A percentile compares a stretch with the other conserved stretches of the same genome.
Conservation (phyloP, 805 yeast genomes). For the Wickerhamomyces silvicola region DNA sequence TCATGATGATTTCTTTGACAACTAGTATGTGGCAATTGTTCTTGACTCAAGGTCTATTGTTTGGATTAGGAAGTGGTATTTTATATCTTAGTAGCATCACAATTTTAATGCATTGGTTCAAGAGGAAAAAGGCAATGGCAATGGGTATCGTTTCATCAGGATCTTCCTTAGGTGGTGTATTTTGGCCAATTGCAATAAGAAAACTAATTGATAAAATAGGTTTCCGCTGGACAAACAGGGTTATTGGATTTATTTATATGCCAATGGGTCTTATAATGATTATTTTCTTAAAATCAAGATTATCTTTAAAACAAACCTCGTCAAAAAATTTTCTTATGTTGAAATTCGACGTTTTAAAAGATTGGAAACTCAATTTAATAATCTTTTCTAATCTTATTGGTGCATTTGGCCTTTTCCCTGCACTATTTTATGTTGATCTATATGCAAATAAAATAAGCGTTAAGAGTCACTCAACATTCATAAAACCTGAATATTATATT, state of each 20-base stretch:
- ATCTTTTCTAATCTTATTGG: constrained; percentile 3
- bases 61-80: constrained; percentile 42
- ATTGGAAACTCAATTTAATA: constrained; percentile 8
- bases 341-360: constrained; percentile 8
- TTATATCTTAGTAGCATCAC: constrained; percentile 38
- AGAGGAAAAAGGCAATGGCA: constrained; percentile 37
- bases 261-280: constrained; percentile 24
- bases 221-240: constrained; percentile 39
- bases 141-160: constrained; percentile 44
- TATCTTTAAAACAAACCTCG: constrained; percentile 23
- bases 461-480: constrained; percentile 1
- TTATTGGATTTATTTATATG: constrained; percentile 24
- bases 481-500: constrained; percentile 4
- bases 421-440: constrained; percentile 17
- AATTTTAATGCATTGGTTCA: constrained; percentile 44
- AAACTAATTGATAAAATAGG: constrained; percentile 35
- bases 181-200: constrained; percentile 37
- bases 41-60: constrained; percentile 45
- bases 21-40: constrained; percentile 43
- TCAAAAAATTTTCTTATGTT: constrained; percentile 7
- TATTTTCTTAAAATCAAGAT: constrained; percentile 24
- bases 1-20: constrained; percentile 41
- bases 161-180: constrained; percentile 46
- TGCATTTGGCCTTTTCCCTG: constrained; percentile 30
- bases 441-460: constrained; percentile 7